These are phyloP conservation scores for Mortierella alpina DNA, from an alignment of 192 early-diverging fungal species.

Conservation along the genomic window DNA sequence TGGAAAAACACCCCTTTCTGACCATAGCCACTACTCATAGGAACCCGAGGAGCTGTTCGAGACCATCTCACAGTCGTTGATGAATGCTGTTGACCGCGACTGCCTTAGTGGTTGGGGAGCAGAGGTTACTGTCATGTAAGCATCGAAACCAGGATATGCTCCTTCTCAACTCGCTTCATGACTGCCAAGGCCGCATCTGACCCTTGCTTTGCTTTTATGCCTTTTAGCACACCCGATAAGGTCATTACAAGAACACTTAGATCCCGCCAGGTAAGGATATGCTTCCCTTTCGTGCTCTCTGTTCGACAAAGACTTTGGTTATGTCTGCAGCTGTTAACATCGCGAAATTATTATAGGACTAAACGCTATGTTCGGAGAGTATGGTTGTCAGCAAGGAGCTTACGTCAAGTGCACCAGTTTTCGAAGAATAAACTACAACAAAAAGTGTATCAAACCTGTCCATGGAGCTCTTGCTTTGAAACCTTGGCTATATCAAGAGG, in stretches of 20 bases:
- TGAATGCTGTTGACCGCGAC: constrained; percentile 96
- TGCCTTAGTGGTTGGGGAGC: constrained; percentile 97
- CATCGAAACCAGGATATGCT: background rate
- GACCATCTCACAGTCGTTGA: constrained; percentile 92
- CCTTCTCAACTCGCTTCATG: background rate
- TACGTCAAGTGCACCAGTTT: too few species aligned
- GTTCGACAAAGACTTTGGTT: too few species aligned
- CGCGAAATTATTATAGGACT: too few species aligned
- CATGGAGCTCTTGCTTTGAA: too few species aligned
- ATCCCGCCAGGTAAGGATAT: constrained; percentile 65
- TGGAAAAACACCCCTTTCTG: background rate
- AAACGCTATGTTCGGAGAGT: too few species aligned
- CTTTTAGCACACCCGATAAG: constrained; percentile 78
- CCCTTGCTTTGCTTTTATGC: background rate
- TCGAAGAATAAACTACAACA: too few species aligned
- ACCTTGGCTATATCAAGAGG: too few species aligned
- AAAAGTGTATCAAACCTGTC: too few species aligned
- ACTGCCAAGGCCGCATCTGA: background rate
- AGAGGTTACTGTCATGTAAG: constrained; percentile 90
- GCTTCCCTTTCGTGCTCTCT: too few species aligned
- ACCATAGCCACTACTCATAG: constrained; percentile 5
- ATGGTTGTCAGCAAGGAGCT: too few species aligned
- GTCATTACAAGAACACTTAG: constrained; percentile 91
- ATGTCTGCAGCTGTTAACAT: too few species aligned
- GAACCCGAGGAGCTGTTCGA: constrained; percentile 97